Percentiles rank a stretch among this genome's conserved stretches.
Evolutionary conservation across 306 rosid species (phyloP).

Genomic region (Urtica urens): DNA sequence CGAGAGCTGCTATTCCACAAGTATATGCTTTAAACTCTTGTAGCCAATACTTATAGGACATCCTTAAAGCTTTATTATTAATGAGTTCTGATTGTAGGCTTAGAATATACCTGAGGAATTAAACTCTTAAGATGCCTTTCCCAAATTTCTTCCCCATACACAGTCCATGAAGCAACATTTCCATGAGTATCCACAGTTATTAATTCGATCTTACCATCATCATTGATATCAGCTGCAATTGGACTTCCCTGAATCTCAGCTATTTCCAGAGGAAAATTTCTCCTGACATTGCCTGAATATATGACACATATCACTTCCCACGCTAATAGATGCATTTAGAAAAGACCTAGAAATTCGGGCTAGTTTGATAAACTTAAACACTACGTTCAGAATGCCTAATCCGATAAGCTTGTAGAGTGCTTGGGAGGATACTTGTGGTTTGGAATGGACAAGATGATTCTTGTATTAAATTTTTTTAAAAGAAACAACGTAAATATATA

Average conservation of each 20-base stretch:
- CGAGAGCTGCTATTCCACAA: background rate
- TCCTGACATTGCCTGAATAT: slow-evolving; percentile 71
- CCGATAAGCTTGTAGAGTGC: too few species aligned
- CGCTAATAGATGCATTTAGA: background rate
- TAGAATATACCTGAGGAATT: slow-evolving; percentile 62
- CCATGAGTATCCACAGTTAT: slow-evolving; percentile 88
- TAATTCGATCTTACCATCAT: slow-evolving; percentile 95
- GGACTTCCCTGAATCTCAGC: slow-evolving; percentile 92
- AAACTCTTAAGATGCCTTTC: slow-evolving; percentile 81
- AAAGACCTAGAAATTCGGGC: background rate
- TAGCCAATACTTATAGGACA: background rate
- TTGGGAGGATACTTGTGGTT: too few species aligned
- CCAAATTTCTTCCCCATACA: slow-evolving; percentile 84
- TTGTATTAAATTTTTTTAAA: too few species aligned
- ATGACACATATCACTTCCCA: slow-evolving; percentile 15
- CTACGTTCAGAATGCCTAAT: too few species aligned
- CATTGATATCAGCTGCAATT: slow-evolving; percentile 93
- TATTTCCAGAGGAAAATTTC: slow-evolving; percentile 95
- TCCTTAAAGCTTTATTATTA: background rate
- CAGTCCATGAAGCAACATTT: slow-evolving; percentile 93
- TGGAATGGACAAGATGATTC: too few species aligned
- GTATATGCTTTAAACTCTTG: background rate
- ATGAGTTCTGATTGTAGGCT: slow-evolving; percentile 7
- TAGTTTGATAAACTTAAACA: background rate
- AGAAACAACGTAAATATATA: too few species aligned